phyloP scores from a whole-genome alignment of 768 basidiomycete genomes.

The Psilocybe azurescens region DNA sequence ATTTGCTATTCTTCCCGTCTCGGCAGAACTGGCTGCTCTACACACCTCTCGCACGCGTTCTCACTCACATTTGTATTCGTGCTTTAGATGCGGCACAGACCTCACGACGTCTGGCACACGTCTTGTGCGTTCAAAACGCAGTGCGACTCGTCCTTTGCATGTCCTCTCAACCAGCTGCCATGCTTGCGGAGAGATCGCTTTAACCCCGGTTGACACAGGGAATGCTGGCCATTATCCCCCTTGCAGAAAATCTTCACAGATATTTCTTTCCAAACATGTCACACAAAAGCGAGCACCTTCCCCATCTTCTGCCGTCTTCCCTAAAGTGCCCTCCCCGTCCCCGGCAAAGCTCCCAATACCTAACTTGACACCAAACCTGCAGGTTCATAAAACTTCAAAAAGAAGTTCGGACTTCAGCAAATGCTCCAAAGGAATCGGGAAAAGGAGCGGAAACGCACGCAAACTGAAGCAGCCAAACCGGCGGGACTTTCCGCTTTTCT shows the following conservation, averaged over 20 bases:
- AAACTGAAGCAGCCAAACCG: conserved; percentile 29
- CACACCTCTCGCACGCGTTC: conserved; percentile 50
- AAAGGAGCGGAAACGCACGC: conserved; percentile 44
- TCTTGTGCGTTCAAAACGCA: conserved; percentile 36
- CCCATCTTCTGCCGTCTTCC: background rate
- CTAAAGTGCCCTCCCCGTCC: conserved; percentile 10
- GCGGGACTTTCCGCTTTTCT: conserved; percentile 62
- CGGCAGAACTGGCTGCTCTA: conserved; percentile 66
- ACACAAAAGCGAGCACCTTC: background rate
- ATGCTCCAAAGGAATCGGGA: conserved; percentile 68
- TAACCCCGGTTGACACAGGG: conserved; percentile 24
- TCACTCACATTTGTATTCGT: conserved; percentile 34
- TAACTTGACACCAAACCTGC: background rate
- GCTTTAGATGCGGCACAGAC: conserved; percentile 59
- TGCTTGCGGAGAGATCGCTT: conserved; percentile 32
- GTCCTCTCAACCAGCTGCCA: conserved; percentile 31
- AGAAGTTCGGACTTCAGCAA: conserved; percentile 61
- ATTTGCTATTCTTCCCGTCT: conserved; percentile 50
- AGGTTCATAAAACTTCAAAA: conserved; percentile 38
- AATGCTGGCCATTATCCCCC: conserved; percentile 23
- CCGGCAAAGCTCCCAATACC: conserved; percentile 11
- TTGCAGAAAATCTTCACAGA: conserved; percentile 8
- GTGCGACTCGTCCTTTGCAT: conserved; percentile 19
- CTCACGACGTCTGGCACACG: conserved; percentile 42
- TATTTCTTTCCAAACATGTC: background rate